Percentiles rank a stretch among this genome's conserved stretches.
phyloP scores from a whole-genome alignment of 2,329 filamentous ascomycete species.

The Aspergillus udagawae region DNA sequence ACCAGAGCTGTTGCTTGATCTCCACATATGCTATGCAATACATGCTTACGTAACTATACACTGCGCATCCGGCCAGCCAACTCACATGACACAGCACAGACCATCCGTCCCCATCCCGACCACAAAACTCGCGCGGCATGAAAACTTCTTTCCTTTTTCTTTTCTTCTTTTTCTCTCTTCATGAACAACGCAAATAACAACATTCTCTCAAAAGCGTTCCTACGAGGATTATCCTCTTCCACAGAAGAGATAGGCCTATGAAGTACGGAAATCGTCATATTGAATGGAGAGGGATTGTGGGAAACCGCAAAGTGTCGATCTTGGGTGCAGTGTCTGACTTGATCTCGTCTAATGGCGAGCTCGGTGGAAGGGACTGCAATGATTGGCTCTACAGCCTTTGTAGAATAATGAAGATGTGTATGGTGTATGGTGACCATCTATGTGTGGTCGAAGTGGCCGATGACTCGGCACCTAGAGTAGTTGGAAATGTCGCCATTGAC shows the following conservation, averaged over 20 bases:
- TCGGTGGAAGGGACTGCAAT: conserved; percentile 55
- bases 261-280: conserved; percentile 56
- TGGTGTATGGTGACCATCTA: not conserved
- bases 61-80: not conserved
- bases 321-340: conserved; percentile 56
- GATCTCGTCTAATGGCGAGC: conserved; percentile 21
- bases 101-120: conserved; percentile 6
- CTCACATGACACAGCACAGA: conserved; percentile 19
- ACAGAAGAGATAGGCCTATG: conserved; percentile 39
- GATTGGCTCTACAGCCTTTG: conserved; percentile 51
- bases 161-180: conserved; percentile 35
- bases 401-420: conserved; percentile 3
- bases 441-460: not conserved
- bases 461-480: not conserved
- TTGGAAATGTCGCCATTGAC: not conserved
- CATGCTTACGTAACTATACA: not conserved
- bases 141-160: conserved; percentile 22
- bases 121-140: conserved; percentile 12
- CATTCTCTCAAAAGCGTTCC: conserved; percentile 58
- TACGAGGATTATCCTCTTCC: conserved; percentile 44
- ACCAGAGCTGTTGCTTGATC: not conserved
- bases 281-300: conserved; percentile 50
- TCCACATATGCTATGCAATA: not conserved
- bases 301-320: conserved; percentile 43
- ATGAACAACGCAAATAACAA: conserved; percentile 57